A percentile compares a stretch with the other conserved stretches of the same genome.
Evolutionary conservation across 768 basidiomycete species (phyloP).

Genomic region (Galerina sulciceps): DNA sequence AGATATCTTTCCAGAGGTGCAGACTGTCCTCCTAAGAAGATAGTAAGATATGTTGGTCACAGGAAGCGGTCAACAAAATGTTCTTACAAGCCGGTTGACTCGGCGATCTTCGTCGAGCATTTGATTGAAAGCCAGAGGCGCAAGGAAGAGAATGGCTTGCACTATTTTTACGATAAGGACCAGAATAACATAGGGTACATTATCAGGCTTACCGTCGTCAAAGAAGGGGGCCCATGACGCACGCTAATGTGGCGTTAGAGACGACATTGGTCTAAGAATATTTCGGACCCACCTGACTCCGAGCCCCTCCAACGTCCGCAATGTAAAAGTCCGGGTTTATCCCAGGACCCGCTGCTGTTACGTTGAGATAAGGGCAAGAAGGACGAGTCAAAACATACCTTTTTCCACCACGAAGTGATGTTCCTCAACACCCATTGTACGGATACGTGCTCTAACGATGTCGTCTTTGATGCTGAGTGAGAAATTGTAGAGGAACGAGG

Average conservation of each 20-base stretch:
- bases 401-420: conserved; percentile 64
- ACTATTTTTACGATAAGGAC: conserved; percentile 38
- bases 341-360: conserved; percentile 28
- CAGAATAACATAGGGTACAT: too few relatives aligned
- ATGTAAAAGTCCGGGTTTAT: conserved; percentile 65
- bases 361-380: neutral
- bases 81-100: conserved; percentile 64
- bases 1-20: conserved; percentile 71
- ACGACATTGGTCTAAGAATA: neutral
- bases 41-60: neutral
- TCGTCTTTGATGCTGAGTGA: conserved; percentile 45
- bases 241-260: conserved; percentile 38
- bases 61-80: neutral
- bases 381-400: conserved; percentile 36
- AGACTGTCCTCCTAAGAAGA: conserved; percentile 70
- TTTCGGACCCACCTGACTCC: conserved; percentile 43
- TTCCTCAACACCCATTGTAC: conserved; percentile 78
- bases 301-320: conserved; percentile 71
- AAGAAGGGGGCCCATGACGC: conserved; percentile 80
- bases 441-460: conserved; percentile 74
- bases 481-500: neutral
- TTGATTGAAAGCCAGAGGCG: conserved; percentile 76
- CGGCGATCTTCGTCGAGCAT: conserved; percentile 69
- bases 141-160: conserved; percentile 83
- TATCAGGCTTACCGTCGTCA: conserved; percentile 54